Base-by-base conservation (phyloP, 495 filamentous ascomycete species). In the Sabuloglossum arenarium region DNA sequence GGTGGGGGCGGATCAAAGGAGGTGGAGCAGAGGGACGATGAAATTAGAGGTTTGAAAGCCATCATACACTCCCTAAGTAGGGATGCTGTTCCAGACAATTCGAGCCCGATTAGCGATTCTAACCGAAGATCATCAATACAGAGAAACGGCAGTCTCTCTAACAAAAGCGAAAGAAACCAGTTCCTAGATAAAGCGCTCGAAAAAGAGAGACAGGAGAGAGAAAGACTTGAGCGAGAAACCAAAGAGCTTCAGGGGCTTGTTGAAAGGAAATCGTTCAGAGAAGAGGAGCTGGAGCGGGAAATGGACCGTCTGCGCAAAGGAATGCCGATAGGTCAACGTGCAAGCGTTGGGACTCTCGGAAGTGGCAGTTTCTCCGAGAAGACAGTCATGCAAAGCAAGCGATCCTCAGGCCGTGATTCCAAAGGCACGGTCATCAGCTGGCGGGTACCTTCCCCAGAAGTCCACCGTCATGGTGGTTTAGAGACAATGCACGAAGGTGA, bases 51-150 rank as follows among this genome's bases (percentile, higher is more conserved):
- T 42, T 71, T 98, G 54, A 97, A 97, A 68, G 91, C 91, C 34
- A 97, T 98, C 62, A 96, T 98, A 51, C 91, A 97, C 67, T 94
- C 88, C 10, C 70, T 98, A 31, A 94, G 86, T 63, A 71, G 84
- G 47, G 86, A 83, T 57, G 74, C 73, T 56, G 79, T 76, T 53
- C 78, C 72, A 53, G 72, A 73, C 37, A 70, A 65, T 19, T 62
- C 63, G 25, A 63, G 61, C 45, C 55, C 56, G 19, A 60, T 42
- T 16, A 58, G 32, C 28, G 64, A 59, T 31, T 54, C 19, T 54
- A 61, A 54, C 66, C 69, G 23, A 62, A 54, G 64, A 32, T 54
- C 58, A 4, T 64, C 75, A 10, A 69, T 66, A 23, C 69, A 68
- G 47, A 64, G 69, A 30, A 64, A 69, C 28, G 66, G 70, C 6